phyloP scores from a whole-genome alignment of 2,329 filamentous ascomycete species.

The Sarocladium brachiariae region DNA sequence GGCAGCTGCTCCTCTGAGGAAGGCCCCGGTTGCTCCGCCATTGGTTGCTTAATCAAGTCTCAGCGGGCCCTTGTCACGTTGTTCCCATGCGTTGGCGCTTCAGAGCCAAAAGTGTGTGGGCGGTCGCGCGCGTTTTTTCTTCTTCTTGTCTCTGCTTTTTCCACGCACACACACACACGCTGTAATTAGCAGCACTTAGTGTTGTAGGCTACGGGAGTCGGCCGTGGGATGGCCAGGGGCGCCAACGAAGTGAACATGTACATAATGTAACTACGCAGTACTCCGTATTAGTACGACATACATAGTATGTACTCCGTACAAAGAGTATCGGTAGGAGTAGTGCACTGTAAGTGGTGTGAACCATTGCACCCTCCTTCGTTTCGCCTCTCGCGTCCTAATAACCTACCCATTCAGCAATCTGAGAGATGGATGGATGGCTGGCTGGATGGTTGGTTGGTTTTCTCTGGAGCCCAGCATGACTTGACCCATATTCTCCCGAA shows the following conservation, averaged over 20 bases:
- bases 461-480: background rate
- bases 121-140: background rate
- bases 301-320: too few species aligned
- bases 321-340: too few species aligned
- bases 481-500: background rate
- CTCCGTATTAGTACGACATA: too few species aligned
- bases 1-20: conserved; percentile 34
- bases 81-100: conserved; percentile 43
- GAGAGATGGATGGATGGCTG: too few species aligned
- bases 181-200: too few species aligned
- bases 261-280: too few species aligned
- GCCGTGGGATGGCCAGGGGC: conserved; percentile 7
- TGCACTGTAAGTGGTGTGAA: background rate
- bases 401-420: conserved; percentile 7
- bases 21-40: conserved; percentile 23
- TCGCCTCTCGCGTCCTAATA: conserved; percentile 4
- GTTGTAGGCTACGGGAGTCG: too few species aligned
- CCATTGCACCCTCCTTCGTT: background rate
- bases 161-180: too few species aligned
- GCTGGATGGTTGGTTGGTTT: conserved; percentile 1
- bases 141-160: too few species aligned
- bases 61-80: conserved; percentile 40
- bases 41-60: conserved; percentile 48
- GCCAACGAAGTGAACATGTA: too few species aligned
- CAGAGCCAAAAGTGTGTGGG: conserved; percentile 15